These are phyloP conservation scores for Globisporangium yorkense DNA, from an alignment of 352 stramenopile species.

Conservation along the genomic window DNA sequence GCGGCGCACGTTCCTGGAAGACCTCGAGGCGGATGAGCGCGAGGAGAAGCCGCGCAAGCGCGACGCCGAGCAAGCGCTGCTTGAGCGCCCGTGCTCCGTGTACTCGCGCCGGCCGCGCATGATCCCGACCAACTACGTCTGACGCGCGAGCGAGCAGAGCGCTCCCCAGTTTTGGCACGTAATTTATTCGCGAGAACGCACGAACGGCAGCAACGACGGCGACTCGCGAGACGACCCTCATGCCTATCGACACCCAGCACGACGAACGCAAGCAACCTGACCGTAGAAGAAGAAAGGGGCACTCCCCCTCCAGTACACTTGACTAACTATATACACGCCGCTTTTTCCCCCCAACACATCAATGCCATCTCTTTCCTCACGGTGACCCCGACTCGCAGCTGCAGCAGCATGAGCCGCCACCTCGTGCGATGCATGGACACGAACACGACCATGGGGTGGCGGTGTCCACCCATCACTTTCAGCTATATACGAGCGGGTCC, in stretches of 20 bases:
- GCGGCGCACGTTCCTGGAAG: slow-evolving; percentile 22
- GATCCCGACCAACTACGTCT: slow-evolving; percentile 65
- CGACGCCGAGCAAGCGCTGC: slow-evolving; percentile 36
- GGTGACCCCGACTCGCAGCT: too few species aligned
- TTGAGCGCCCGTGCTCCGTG: slow-evolving; percentile 33
- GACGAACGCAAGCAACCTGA: background rate
- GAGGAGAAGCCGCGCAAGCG: slow-evolving; percentile 31
- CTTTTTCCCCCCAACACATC: background rate
- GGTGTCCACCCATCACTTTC: too few species aligned
- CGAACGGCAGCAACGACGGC: background rate
- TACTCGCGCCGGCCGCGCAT: slow-evolving; percentile 52
- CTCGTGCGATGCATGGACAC: too few species aligned
- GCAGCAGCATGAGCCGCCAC: too few species aligned
- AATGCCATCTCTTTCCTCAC: too few species aligned
- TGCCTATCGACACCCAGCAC: background rate
- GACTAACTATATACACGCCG: background rate
- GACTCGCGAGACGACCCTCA: background rate
- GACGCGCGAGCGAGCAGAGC: slow-evolving; percentile 1
- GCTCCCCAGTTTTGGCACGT: slow-evolving; percentile 6
- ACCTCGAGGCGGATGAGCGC: slow-evolving; percentile 18
- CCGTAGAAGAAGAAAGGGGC: background rate
- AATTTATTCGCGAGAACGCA: slow-evolving; percentile 11
- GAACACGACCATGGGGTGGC: too few species aligned
- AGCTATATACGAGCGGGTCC: too few species aligned
- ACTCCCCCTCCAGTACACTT: background rate